Conservation (phyloP, 2,329 filamentous ascomycete genomes). For the Fusarium solani-melongenae region DNA sequence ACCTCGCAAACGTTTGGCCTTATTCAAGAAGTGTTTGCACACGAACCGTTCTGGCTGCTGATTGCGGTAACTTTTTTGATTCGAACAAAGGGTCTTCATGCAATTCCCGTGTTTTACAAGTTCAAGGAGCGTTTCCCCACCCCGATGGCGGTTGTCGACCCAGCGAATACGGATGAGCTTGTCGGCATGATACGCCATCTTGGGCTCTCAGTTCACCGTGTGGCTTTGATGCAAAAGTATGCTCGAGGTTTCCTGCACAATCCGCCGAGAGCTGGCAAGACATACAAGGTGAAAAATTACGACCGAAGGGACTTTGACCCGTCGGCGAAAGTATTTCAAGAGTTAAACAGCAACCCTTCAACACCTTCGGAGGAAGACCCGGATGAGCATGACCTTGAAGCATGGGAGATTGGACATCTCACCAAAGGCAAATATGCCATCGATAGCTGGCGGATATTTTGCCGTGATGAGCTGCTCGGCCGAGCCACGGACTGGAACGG, state of each 20-base stretch:
- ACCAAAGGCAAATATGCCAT: slow-evolving; percentile 85
- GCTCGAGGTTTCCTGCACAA: slow-evolving; percentile 74
- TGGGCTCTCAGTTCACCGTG: slow-evolving; percentile 76
- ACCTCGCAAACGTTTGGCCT: slow-evolving; percentile 75
- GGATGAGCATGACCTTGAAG: slow-evolving; percentile 47
- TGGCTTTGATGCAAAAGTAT: slow-evolving; percentile 74
- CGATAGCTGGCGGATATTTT: slow-evolving; percentile 95
- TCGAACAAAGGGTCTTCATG: slow-evolving; percentile 77
- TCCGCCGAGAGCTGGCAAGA: slow-evolving; percentile 69
- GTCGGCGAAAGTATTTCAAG: neutral
- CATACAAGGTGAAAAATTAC: slow-evolving; percentile 66
- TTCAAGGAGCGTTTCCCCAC: slow-evolving; percentile 77
- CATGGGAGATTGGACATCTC: slow-evolving; percentile 88
- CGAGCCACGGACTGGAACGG: slow-evolving; percentile 75
- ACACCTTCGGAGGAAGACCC: slow-evolving; percentile 4
- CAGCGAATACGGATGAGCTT: slow-evolving; percentile 61
- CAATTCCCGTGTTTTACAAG: slow-evolving; percentile 79
- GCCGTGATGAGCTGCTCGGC: slow-evolving; percentile 79
- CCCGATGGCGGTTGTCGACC: slow-evolving; percentile 69
- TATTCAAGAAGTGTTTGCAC: slow-evolving; percentile 82
- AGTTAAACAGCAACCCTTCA: neutral
- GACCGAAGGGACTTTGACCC: slow-evolving; percentile 48
- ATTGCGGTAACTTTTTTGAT: slow-evolving; percentile 88
- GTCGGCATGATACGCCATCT: slow-evolving; percentile 73
- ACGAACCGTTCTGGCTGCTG: slow-evolving; percentile 82